These are phyloP conservation scores for Paecilomyces variotii DNA, from an alignment of 2,329 filamentous ascomycete genomes.

Conservation along the genomic window DNA sequence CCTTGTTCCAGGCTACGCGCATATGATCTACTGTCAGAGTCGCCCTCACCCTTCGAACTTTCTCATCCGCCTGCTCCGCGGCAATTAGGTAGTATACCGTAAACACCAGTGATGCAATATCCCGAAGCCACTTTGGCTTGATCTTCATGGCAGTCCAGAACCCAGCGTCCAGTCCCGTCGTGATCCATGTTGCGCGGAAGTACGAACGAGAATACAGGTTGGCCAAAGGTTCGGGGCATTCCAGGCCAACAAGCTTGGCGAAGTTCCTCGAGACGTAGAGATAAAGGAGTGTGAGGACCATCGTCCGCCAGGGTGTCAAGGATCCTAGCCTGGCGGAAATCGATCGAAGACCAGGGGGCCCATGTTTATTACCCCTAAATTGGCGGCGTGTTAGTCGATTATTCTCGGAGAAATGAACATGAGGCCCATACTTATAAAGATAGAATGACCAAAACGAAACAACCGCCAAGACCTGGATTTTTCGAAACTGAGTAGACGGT, in stretches of 20 bases:
- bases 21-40: slow-evolving; percentile 86
- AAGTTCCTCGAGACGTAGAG: slow-evolving; percentile 91
- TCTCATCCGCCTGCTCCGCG: slow-evolving; percentile 91
- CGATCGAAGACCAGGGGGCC: slow-evolving; percentile 65
- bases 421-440: slow-evolving; percentile 55
- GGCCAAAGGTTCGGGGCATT: slow-evolving; percentile 85
- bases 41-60: slow-evolving; percentile 81
- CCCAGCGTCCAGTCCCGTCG: slow-evolving; percentile 87
- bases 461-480: slow-evolving; percentile 85
- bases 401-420: slow-evolving; percentile 9
- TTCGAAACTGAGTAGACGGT: slow-evolving; percentile 82
- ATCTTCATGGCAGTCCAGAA: slow-evolving; percentile 99
- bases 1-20: slow-evolving; percentile 91
- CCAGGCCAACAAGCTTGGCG: slow-evolving; percentile 80
- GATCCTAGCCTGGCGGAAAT: slow-evolving; percentile 63
- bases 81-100: slow-evolving; percentile 86
- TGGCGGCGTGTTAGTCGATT: background rate
- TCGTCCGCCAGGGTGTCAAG: slow-evolving; percentile 82
- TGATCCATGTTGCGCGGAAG: slow-evolving; percentile 93
- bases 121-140: slow-evolving; percentile 67
- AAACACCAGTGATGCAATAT: slow-evolving; percentile 75
- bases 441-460: slow-evolving; percentile 88
- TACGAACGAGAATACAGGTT: slow-evolving; percentile 90
- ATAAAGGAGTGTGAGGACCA: slow-evolving; percentile 80
- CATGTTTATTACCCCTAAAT: slow-evolving; percentile 71